These are phyloP conservation scores for Teunomyces gatunensis DNA, from an alignment of 805 yeast genomes.

Conservation along the genomic window DNA sequence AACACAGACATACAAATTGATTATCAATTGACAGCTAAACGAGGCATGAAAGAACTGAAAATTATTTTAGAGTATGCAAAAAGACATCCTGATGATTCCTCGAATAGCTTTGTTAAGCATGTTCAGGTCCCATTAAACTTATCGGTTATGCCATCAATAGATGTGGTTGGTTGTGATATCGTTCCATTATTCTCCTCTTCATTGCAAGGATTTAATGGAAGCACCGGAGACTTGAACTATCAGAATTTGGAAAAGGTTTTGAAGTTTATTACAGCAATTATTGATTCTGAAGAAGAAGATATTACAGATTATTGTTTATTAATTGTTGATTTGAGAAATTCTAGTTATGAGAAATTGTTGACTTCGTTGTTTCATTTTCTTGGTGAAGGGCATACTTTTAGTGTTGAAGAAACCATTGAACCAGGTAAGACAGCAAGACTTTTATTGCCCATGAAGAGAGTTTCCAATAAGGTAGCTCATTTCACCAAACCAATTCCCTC, in stretches of 20 bases:
- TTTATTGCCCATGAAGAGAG: slow-evolving; percentile 66
- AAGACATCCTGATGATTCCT: slow-evolving; percentile 16
- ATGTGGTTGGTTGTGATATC: slow-evolving; percentile 72
- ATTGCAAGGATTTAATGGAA: slow-evolving; percentile 15
- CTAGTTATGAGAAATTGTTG: slow-evolving; percentile 61
- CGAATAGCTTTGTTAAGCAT: slow-evolving; percentile 44
- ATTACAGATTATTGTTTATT: slow-evolving; percentile 58
- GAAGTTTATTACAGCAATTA: slow-evolving; percentile 22
- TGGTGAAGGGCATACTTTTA: slow-evolving; percentile 19
- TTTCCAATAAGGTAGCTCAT: slow-evolving; percentile 41
- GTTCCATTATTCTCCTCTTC: slow-evolving; percentile 48
- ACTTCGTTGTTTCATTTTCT: slow-evolving; percentile 31
- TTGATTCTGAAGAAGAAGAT: slow-evolving; percentile 18
- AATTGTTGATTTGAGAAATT: slow-evolving; percentile 74
- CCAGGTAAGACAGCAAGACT: slow-evolving; percentile 47
- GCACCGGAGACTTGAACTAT: background rate
- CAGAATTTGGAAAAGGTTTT: slow-evolving; percentile 28
- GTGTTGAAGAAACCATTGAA: slow-evolving; percentile 27
- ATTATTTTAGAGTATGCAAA: slow-evolving; percentile 63
- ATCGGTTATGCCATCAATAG: slow-evolving; percentile 71
- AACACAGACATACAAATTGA: slow-evolving; percentile 44
- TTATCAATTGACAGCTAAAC: slow-evolving; percentile 65
- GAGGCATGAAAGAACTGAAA: slow-evolving; percentile 66
- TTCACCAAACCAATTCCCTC: slow-evolving; percentile 65
- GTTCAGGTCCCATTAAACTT: slow-evolving; percentile 67